Conservation (phyloP, 148 eudicot genomes). For the Camellia lanceoleosa region DNA sequence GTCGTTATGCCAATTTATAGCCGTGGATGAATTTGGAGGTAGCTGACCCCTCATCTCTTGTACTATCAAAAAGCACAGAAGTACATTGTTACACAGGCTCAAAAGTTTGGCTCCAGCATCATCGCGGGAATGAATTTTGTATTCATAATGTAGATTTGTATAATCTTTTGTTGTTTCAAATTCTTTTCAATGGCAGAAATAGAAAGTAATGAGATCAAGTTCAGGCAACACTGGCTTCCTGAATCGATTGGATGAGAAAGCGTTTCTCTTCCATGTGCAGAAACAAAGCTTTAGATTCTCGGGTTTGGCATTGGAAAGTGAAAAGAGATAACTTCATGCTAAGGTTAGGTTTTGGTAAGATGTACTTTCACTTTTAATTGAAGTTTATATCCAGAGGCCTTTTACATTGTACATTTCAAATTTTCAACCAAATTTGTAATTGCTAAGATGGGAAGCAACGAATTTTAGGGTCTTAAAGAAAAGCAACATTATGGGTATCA, state of each 20-base stretch:
- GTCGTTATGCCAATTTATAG: slow-evolving; percentile 43
- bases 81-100: neutral
- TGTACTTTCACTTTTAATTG: no score
- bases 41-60: neutral
- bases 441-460: no score
- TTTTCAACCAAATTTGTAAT: no score
- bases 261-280: neutral
- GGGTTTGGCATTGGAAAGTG: neutral
- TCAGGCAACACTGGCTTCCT: neutral
- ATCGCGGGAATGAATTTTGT: slow-evolving; percentile 10
- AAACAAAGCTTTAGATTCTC: neutral
- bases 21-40: neutral
- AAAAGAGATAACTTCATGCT: neutral
- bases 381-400: no score
- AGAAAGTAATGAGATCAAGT: neutral
- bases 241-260: neutral
- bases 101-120: neutral
- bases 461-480: no score
- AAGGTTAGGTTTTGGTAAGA: no score
- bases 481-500: no score
- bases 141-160: slow-evolving; percentile 23
- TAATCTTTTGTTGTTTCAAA: slow-evolving; percentile 2
- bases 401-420: no score
- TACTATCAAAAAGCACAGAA: neutral
- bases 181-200: neutral